Evolutionary conservation across 106 monocot species (phyloP).

Genomic region (Hemerocallis citrina): DNA sequence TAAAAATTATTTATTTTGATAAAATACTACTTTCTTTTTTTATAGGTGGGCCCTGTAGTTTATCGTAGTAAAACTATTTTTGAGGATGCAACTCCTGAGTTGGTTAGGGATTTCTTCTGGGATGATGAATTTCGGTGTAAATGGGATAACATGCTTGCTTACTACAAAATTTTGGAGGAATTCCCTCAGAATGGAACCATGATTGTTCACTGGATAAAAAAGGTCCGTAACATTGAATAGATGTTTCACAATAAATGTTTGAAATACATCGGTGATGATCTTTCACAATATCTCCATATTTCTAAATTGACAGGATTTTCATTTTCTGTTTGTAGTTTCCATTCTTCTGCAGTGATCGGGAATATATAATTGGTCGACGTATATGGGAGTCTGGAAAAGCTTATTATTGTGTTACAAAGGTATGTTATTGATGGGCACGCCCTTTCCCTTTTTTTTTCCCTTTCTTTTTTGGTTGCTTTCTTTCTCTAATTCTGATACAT

Average conservation of each 20-base stretch:
- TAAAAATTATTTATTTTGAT: not conserved
- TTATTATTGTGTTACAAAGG: constrained; percentile 96
- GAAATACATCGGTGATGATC: not conserved
- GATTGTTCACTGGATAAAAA: constrained; percentile 94
- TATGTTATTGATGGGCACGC: constrained; percentile 7
- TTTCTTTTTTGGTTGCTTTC: too few relatives aligned
- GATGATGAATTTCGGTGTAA: constrained; percentile 87
- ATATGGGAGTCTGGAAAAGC: constrained; percentile 89
- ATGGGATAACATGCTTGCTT: constrained; percentile 91
- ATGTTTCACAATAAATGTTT: too few relatives aligned
- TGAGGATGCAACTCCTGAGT: constrained; percentile 91
- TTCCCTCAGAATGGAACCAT: constrained; percentile 52
- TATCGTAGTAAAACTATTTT: constrained; percentile 82
- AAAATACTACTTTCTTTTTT: not conserved
- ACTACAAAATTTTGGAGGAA: constrained; percentile 75
- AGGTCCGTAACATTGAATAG: constrained; percentile 49
- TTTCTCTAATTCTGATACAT: too few relatives aligned
- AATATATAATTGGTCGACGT: constrained; percentile 86
- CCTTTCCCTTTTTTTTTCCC: not conserved
- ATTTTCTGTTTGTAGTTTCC: constrained; percentile 68
- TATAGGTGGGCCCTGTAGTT: constrained; percentile 61
- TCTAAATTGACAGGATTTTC: constrained; percentile 2
- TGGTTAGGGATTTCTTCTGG: constrained; percentile 98
- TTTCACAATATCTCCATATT: not conserved
- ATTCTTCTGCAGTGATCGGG: constrained; percentile 94